Evolutionary conservation across 495 filamentous ascomycete species (phyloP).

Genomic region (Usnea hakonensis): DNA sequence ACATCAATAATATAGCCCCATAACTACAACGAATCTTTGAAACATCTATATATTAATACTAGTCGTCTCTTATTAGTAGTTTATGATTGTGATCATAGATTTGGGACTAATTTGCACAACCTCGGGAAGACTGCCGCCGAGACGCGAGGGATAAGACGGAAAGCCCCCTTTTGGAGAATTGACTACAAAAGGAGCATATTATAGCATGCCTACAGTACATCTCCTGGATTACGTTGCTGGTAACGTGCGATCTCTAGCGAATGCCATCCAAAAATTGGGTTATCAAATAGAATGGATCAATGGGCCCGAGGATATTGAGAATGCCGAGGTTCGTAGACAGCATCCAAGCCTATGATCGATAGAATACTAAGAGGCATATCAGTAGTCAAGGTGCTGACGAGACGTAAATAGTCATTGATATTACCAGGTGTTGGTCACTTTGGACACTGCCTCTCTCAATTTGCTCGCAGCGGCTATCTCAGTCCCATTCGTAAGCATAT

Average conservation of each 20-base stretch:
- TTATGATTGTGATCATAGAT: too few species aligned
- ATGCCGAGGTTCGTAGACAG: conserved; percentile 62
- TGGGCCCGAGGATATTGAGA: conserved; percentile 69
- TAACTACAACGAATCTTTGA: too few species aligned
- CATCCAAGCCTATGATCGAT: conserved; percentile 1
- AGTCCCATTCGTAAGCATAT: conserved; percentile 75
- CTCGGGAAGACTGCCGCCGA: not conserved
- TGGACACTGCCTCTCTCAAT: conserved; percentile 83
- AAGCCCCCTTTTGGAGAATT: too few species aligned
- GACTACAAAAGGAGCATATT: conserved; percentile 5
- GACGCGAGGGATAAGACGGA: too few species aligned
- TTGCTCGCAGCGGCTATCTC: conserved; percentile 69
- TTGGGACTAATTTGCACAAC: not conserved
- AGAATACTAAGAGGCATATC: not conserved
- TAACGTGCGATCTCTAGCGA: conserved; percentile 90
- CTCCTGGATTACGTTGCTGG: conserved; percentile 81
- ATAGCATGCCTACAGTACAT: conserved; percentile 77
- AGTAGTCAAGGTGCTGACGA: conserved; percentile 9
- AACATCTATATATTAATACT: too few species aligned
- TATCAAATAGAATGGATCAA: conserved; percentile 91
- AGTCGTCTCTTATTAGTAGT: too few species aligned
- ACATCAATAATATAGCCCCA: too few species aligned
- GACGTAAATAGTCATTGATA: conserved; percentile 48
- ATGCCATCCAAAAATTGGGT: conserved; percentile 91
- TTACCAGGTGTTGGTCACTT: conserved; percentile 96